These are phyloP conservation scores for Plectosphaerella cucumerina DNA, from an alignment of 2,329 filamentous ascomycete species.

Conservation along the genomic window DNA sequence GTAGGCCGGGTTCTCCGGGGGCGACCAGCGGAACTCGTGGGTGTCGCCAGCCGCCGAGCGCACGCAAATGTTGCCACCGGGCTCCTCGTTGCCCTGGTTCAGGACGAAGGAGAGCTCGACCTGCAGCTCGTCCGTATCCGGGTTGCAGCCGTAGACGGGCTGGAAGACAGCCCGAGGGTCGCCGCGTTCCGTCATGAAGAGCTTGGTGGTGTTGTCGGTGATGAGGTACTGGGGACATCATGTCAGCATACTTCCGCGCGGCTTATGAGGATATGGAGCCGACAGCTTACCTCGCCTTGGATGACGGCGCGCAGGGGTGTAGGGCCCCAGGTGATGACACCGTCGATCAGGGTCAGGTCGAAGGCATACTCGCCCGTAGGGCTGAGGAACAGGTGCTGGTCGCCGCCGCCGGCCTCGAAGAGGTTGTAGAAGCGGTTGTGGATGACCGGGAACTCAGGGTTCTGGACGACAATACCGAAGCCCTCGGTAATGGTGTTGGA, in stretches of 20 bases:
- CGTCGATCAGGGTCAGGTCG: constrained; percentile 31
- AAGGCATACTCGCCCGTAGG: constrained; percentile 30
- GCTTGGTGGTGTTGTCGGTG: constrained; percentile 41
- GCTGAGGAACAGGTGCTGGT: constrained; percentile 34
- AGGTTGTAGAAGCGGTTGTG: constrained; percentile 33
- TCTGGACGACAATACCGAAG: constrained; percentile 34
- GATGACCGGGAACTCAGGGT: constrained; percentile 25
- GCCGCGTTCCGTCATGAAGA: constrained; percentile 41
- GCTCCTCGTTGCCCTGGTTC: constrained; percentile 17
- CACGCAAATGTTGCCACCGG: constrained; percentile 34
- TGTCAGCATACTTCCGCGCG: background rate
- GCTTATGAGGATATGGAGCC: background rate
- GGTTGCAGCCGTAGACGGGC: constrained; percentile 35
- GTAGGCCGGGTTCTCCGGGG: constrained; percentile 25
- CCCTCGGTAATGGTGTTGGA: constrained; percentile 25
- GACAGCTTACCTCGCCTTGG: constrained; percentile 34
- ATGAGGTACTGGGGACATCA: constrained; percentile 27
- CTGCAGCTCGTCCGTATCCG: constrained; percentile 34
- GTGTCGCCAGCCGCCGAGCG: constrained; percentile 28
- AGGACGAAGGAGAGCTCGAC: constrained; percentile 28
- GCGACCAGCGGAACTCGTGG: constrained; percentile 39
- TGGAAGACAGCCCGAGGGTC: constrained; percentile 36
- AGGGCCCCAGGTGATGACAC: constrained; percentile 22
- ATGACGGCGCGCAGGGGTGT: constrained; percentile 29
- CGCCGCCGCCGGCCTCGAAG: constrained; percentile 29